Conservation (phyloP, 1,284 basidiomycete genomes). For the Phellopilus nigrolimitatus region DNA sequence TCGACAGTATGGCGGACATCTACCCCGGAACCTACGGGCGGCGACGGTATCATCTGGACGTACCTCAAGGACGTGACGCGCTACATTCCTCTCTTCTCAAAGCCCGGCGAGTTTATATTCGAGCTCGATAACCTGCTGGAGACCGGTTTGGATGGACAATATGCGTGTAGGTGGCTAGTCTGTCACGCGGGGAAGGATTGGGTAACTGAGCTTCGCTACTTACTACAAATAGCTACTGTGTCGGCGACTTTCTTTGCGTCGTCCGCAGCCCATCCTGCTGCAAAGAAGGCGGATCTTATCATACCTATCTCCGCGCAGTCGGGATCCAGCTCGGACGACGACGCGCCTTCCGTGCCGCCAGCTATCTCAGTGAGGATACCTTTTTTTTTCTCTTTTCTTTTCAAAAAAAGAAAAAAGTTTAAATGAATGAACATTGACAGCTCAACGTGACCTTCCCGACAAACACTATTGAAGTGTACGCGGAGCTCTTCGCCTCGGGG, state of each 20-base stretch:
- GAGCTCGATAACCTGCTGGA: constrained; percentile 68
- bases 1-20: constrained; percentile 68
- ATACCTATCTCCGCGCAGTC: constrained; percentile 63
- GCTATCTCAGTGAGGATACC: constrained; percentile 64
- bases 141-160: constrained; percentile 55
- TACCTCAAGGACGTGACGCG: constrained; percentile 72
- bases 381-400: no score
- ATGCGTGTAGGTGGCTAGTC: constrained; percentile 63
- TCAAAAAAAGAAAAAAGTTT: not conserved
- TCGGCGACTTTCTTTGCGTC: constrained; percentile 68
- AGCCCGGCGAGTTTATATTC: constrained; percentile 62
- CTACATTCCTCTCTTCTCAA: constrained; percentile 64
- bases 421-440: constrained; percentile 31
- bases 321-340: constrained; percentile 56
- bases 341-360: constrained; percentile 62
- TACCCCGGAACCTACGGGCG: constrained; percentile 66
- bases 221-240: constrained; percentile 60
- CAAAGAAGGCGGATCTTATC: constrained; percentile 56
- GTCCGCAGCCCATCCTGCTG: constrained; percentile 48
- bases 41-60: constrained; percentile 74
- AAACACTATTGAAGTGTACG: constrained; percentile 64
- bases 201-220: no score
- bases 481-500: constrained; percentile 69
- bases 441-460: constrained; percentile 62
- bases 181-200: no score